Evolutionary conservation across 179 eudicot species (phyloP).

Genomic region (Spinacia oleracea): DNA sequence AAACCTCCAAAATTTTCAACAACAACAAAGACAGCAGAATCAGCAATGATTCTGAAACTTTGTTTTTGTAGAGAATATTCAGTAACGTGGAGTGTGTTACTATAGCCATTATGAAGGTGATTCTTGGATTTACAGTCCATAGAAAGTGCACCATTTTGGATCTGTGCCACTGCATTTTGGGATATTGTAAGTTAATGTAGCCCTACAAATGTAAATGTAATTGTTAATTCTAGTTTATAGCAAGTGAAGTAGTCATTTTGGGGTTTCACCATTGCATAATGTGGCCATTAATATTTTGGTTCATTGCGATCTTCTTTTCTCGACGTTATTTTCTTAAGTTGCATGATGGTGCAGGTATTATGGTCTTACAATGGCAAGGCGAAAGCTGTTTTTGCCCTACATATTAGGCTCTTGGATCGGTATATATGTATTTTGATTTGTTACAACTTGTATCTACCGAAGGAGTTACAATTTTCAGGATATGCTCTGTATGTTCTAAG

Average conservation of each 20-base stretch:
- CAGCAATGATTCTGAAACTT: constrained; percentile 44
- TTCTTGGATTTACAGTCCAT: background rate
- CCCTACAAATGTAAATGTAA: background rate
- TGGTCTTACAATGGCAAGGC: background rate
- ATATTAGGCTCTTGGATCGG: background rate
- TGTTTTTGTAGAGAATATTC: background rate
- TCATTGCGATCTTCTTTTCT: too few relatives aligned
- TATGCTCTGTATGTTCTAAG: too few relatives aligned
- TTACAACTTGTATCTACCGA: too few relatives aligned
- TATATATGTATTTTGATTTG: too few relatives aligned
- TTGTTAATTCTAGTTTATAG: background rate
- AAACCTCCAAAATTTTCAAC: constrained; percentile 79
- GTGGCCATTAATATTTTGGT: background rate
- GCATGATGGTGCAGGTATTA: background rate
- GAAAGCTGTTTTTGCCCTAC: background rate
- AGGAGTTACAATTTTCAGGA: too few relatives aligned
- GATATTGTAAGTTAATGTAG: background rate
- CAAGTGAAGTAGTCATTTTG: background rate
- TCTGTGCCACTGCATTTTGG: background rate
- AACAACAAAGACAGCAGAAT: constrained; percentile 83
- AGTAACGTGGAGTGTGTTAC: background rate
- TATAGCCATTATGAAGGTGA: background rate
- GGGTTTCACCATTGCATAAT: background rate
- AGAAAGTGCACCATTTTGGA: background rate
- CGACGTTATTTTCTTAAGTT: background rate